Evolutionary conservation across 2,329 filamentous ascomycete genomes (phyloP), one percentile per base, ranked within the genome.

Genomic region (Botrytis fabae): DNA sequence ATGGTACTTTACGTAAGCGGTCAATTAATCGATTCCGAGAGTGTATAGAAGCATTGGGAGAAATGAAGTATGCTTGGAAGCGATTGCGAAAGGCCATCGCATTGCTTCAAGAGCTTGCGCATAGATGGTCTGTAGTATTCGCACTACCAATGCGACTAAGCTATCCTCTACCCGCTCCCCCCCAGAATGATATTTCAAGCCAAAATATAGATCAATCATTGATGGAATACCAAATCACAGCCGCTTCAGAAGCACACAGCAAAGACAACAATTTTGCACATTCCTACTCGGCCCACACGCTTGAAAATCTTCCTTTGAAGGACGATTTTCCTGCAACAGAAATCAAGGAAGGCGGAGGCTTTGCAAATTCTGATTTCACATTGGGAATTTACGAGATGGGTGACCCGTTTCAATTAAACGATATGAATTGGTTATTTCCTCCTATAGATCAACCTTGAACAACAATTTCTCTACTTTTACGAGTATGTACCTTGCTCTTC

Each of bases 121-220:
- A 62, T 62, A 62, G 60, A 20, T 62, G 60, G 60, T 62, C 60
- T n/a, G 60, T 62, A 38, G 60, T 62, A 9, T 62, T 62, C n/a
- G 60, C 60, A 42, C 7, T 62, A 14, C 60, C 60, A 62, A 62
- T 62, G 60, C 38, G 60, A 62, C 38, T 62, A n/a, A 62, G 60
- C 35, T 62, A 42, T 42, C 60, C 60, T 42, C 60, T 62, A 2
- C 38, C 60, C 38, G 22, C 60, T 16, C 22, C n/a, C 38, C 16
- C 38, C 25, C 35, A 62, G n/a, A 40, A 35, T n/a, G 25, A 62
- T 25, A 9, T 16, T 61, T 9, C 22, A 62, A n/a, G 12, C 22
- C 22, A 62, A n/a, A 14, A 7, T 18, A 42, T 40, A n/a, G 35
- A 40, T 62, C 35, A 18, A 5, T n/a, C 38, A 40, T 62, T 35